Base-by-base conservation (phyloP, 2,329 filamentous ascomycete genomes). In the Drechslera avenae region DNA sequence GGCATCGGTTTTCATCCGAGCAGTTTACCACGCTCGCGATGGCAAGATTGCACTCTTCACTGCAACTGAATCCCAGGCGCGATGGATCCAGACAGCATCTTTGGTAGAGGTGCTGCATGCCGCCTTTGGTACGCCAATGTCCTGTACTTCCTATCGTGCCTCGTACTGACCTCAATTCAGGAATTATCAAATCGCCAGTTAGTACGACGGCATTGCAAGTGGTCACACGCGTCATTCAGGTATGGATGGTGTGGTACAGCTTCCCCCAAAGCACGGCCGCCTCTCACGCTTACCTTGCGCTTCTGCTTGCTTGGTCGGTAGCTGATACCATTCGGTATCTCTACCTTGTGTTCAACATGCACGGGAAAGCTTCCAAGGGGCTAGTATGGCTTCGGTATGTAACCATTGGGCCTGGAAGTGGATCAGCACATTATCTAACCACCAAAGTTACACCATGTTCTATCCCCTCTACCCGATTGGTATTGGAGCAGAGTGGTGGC, bases 401-500 rank as follows among this genome's bases (percentile, higher is more conserved):
- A 16, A 13, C n/a, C 14, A 10, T 14, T 23, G n/a, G n/a, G 13
- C 19, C 17, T 16, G 4, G 4, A 6, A 23, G 3, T 9, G 26
- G 9, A 5, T 31, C n/a, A 5, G 3, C 13, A 9, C 10, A 23
- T 23, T 18, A 18, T n/a, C 35, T 41, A 42, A 44, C 8, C 7
- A 7, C 8, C 14, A 18, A 10, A 59, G 57, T 13, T 64, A 62
- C 18, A 62, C 58, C 4, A 62, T 66, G 59, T 67, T 67, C 18
- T 61, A 58, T 23, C 48, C 52, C 1, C 46, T 67, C n/a, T 67
- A 67, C n/a, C 62, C 63, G 0, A 46, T 65, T 10, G 64, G 64
- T 0, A 66, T 67, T n/a, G 55, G 62, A 2, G 59, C 60, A 6
- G 63, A 67, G 44, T 66, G 63, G 62, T 65, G 62, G 64, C 36